Evolutionary conservation across 441 rosid genomes (phyloP), one percentile per base, ranked within the genome.

Genomic region (Mallotus repandus): DNA sequence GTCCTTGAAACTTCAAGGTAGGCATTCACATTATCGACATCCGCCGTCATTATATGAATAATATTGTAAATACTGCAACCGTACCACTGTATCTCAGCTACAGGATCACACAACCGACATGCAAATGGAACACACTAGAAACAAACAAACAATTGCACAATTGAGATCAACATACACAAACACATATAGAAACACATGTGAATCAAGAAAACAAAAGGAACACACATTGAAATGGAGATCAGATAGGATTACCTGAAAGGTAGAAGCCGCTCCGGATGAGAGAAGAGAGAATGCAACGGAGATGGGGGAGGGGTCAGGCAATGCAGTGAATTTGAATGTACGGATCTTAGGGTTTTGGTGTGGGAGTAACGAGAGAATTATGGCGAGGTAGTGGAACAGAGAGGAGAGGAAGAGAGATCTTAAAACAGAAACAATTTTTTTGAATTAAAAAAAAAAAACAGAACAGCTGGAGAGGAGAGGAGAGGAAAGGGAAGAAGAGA

Each of bases 41-140:
- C 88, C 76, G 79, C 80, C 80, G 85, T 77, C 90, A 87, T 87
- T 79, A 69, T 77, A 65, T 63, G 71, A 74, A 18, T 62, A 38
- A 38, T 4, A 38, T 38, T 13, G 21, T 21, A 12, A 25, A 2
- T 29, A 41, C 32, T 29, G 5, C 1, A 57, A 12, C 52, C 35
- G 35, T 25, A 46, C 8, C 41, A 22, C 53, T 1, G 32, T 29
- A 29, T 11, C 53, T n/a, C 49, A 43, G 53, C 69, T 57, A 61
- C 15, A 53, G 21, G 61, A 63, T 62, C 68, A 32, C 58, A 71
- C 68, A 65, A 45, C 74, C 67, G 67, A 62, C 68, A 62, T 5
- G 63, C 32, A 35, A 71, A 62, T 32, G 2, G 35, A 63, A 29
- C 13, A 49, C 25, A 1, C 13, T 9, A 71, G 21, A 3, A 62